These are phyloP conservation scores for Diaporthe velutina DNA, from an alignment of 2,329 filamentous ascomycete species.

Conservation along the genomic window DNA sequence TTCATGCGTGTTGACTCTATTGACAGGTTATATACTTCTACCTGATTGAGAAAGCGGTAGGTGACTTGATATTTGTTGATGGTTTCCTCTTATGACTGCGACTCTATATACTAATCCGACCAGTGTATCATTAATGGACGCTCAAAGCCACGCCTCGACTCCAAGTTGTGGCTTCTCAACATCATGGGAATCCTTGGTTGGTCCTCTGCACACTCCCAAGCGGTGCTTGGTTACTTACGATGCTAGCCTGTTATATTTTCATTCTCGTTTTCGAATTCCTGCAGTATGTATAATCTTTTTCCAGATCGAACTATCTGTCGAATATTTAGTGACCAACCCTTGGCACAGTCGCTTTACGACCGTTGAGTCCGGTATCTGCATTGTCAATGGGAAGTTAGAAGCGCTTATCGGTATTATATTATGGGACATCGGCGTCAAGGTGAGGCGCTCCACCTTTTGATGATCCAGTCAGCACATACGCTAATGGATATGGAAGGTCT, in stretches of 20 bases:
- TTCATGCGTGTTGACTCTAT: background rate
- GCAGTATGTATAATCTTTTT: background rate
- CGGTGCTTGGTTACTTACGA: background rate
- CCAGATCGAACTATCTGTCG: background rate
- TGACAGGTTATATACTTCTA: conserved; percentile 1
- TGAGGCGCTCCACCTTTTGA: background rate
- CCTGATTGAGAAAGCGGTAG: conserved; percentile 6
- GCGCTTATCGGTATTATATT: conserved; percentile 13
- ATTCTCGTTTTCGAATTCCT: conserved; percentile 22
- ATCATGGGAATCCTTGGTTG: conserved; percentile 14
- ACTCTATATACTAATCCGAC: background rate
- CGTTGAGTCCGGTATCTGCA: conserved; percentile 20
- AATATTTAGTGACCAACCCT: background rate
- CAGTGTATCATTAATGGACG: conserved; percentile 16
- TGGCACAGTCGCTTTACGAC: background rate
- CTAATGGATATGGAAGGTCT: background rate
- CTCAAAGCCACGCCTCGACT: conserved; percentile 2
- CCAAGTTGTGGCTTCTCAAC: conserved; percentile 23
- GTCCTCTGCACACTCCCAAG: background rate
- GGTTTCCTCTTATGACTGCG: background rate
- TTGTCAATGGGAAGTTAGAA: conserved; percentile 7
- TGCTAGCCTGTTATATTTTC: background rate
- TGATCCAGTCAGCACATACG: background rate
- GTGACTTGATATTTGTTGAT: background rate
- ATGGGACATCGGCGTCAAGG: conserved; percentile 16